A percentile compares a stretch with the other conserved stretches of the same genome.
Conservation (phyloP, 768 basidiomycete genomes). For the Tricholoma sp. region DNA sequence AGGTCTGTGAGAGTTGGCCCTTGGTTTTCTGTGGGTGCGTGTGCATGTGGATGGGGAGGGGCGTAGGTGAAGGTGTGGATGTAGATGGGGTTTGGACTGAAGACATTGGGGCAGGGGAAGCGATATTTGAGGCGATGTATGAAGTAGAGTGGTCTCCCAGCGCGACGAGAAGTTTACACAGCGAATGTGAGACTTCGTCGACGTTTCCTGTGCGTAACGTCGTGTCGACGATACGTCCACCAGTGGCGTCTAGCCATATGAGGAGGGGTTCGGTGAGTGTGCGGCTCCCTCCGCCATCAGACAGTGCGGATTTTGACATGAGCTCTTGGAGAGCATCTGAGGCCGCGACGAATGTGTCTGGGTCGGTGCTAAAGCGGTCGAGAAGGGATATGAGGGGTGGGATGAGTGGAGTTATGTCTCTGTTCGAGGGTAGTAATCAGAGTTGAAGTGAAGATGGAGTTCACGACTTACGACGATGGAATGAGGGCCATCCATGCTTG, state of each 20-base stretch:
- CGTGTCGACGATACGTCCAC: conserved; percentile 38
- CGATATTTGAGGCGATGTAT: conserved; percentile 69
- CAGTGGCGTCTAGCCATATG: conserved; percentile 65
- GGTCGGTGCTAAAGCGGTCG: conserved; percentile 45
- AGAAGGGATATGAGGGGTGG: conserved; percentile 62
- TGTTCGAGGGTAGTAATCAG: conserved; percentile 18
- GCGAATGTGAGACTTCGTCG: conserved; percentile 57
- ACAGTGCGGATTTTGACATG: conserved; percentile 66
- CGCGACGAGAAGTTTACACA: conserved; percentile 78
- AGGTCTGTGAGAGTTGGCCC: conserved; percentile 58
- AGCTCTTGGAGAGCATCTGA: conserved; percentile 77
- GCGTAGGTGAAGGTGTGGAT: conserved; percentile 9
- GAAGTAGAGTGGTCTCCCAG: conserved; percentile 83
- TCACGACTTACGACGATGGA: conserved; percentile 52
- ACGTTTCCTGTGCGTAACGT: conserved; percentile 35
- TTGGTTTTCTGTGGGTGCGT: conserved; percentile 26
- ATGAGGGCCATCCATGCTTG: conserved; percentile 79
- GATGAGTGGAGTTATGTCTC: conserved; percentile 68
- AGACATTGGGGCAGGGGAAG: conserved; percentile 34
- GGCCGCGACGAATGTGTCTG: conserved; percentile 53
- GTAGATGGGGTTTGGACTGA: conserved; percentile 13
- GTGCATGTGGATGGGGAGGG: background rate
- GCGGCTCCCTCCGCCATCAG: conserved; percentile 62
- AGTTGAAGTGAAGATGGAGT: background rate
- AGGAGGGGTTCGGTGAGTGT: conserved; percentile 83